Conservation (phyloP, 2,329 filamentous ascomycete species). For the Fusarium pseudonygamai region DNA sequence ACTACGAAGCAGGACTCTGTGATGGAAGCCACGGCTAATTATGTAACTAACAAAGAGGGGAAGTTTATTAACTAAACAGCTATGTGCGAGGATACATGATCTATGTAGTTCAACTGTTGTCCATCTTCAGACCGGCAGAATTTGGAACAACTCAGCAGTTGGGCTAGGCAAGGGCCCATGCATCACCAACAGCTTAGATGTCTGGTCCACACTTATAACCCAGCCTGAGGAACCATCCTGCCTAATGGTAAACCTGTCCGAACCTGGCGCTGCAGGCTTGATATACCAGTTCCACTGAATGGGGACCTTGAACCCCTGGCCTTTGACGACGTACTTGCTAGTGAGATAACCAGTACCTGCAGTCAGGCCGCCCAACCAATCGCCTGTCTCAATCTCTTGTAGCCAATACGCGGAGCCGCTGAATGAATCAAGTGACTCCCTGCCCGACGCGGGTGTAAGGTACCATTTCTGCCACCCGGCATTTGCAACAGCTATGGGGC, state of each 20-base stretch:
- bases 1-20: too few species aligned
- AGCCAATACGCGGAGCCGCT: not conserved
- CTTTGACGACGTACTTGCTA: accelerated
- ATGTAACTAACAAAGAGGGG: too few species aligned
- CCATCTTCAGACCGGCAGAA: not conserved
- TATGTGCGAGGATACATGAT: accelerated
- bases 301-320: not conserved
- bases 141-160: accelerated
- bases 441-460: not conserved
- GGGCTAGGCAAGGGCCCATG: accelerated
- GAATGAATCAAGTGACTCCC: not conserved
- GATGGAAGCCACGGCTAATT: too few species aligned
- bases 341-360: accelerated
- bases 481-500: accelerated
- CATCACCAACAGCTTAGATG: accelerated
- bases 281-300: not conserved
- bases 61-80: accelerated
- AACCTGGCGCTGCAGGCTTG: not conserved
- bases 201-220: not conserved
- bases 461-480: not conserved
- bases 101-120: accelerated
- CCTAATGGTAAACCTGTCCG: not conserved
- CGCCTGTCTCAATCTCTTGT: not conserved
- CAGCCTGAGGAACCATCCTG: not conserved
- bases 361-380: not conserved